Base-by-base conservation (phyloP, 495 filamentous ascomycete species). In the Monascus purpureus region DNA sequence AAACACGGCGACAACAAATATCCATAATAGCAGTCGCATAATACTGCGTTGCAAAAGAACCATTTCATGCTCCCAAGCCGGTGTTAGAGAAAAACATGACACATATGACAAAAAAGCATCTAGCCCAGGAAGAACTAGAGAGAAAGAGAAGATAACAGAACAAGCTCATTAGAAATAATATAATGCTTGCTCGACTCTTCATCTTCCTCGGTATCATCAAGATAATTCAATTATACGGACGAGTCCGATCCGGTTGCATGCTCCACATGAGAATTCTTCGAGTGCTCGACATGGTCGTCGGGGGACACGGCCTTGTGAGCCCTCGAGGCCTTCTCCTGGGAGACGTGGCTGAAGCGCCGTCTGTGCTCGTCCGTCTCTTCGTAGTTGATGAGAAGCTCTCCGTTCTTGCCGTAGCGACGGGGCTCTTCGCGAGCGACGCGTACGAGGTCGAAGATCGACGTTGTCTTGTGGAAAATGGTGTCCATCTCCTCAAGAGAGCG, bases 401-500 rank as follows among this genome's bases (percentile, higher is more conserved):
- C 78, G 19, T 77, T 63, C 67, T 75, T 74, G 29, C 73, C 76
- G 42, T 77, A 82, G 16, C 77, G 63, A 19, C 61, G 61, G 14
- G 78, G 76, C 47, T 75, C 64, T 2, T 70, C 54, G 8, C 52
- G 42, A 2, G 77, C 76, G 20, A 72, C 55, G 22, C 58, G 49
- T 2, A 82, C 76, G 11, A 80, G 65, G 22, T 57, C 57, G 37
- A 79, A 72, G 17, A 53, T 29, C 20, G 40, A 50, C 36, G 50
- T 49, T 36, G 55, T 57, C 47, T 77, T 79, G 43, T 63, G 63
- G 63, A 82, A 82, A 40, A 82, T 79, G 33, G 50, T 55, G 46
- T 83, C 78, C 68, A 83, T 76, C 46, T 83, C 78, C 41, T 85
- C 80, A 15, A 85, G 62, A 2, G 72, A 77, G 18, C 79, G 74